These are phyloP conservation scores for Sextonia rubra DNA, from an alignment of 164 flowering plant genomes.

Conservation along the genomic window DNA sequence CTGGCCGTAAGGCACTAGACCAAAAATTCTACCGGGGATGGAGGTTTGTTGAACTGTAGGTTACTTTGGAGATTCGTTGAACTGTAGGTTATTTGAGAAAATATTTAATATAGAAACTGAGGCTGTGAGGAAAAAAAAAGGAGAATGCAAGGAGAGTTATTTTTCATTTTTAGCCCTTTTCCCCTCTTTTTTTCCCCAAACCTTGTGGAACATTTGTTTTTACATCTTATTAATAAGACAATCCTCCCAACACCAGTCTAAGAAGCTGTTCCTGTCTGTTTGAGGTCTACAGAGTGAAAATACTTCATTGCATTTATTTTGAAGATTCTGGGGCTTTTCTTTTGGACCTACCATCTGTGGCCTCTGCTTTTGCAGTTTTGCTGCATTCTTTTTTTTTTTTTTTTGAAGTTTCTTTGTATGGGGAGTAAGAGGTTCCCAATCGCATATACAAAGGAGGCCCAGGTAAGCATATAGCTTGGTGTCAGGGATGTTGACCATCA, in stretches of 20 bases:
- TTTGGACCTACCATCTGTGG: too few species aligned
- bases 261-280: not conserved
- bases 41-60: constrained; percentile 1
- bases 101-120: not conserved
- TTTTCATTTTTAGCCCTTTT: constrained; percentile 5
- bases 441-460: too few species aligned
- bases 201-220: constrained; percentile 8
- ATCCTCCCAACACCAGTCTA: not conserved
- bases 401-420: too few species aligned
- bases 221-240: not conserved
- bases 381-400: too few species aligned
- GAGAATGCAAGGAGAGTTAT: constrained; percentile 1
- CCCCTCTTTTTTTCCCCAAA: not conserved
- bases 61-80: not conserved
- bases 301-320: not conserved
- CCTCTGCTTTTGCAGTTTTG: too few species aligned
- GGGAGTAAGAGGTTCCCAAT: too few species aligned
- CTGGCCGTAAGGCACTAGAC: constrained; percentile 34
- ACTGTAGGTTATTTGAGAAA: not conserved
- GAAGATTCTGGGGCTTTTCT: too few species aligned
- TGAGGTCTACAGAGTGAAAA: not conserved
- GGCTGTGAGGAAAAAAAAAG: not conserved
- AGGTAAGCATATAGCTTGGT: too few species aligned
- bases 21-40: not conserved
- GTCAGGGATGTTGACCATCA: too few species aligned